Percentiles rank a stretch among this genome's conserved stretches.
Evolutionary conservation across 164 flowering plant species (phyloP).

Genomic region (Echeveria elegans): DNA sequence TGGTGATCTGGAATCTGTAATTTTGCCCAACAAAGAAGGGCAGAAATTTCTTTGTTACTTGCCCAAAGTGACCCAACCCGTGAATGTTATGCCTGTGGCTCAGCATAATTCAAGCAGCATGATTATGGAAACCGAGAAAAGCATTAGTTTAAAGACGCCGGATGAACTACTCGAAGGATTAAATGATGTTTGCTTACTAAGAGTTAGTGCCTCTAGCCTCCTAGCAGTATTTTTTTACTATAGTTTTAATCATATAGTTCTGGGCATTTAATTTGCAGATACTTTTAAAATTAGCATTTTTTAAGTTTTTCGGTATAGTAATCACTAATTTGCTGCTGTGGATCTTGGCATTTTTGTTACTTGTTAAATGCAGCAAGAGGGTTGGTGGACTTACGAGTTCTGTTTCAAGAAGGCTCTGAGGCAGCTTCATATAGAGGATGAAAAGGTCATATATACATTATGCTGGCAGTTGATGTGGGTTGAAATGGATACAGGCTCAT

Average conservation of each 20-base stretch:
- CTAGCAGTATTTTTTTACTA: neutral
- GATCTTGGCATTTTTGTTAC: slow-evolving; percentile 5
- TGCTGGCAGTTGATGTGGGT: neutral
- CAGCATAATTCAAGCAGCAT: slow-evolving; percentile 61
- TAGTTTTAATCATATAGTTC: neutral
- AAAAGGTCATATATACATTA: slow-evolving; percentile 39
- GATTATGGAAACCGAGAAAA: slow-evolving; percentile 71
- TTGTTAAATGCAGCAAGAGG: slow-evolving; percentile 77
- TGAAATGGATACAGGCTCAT: neutral
- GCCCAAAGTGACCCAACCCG: slow-evolving; percentile 70
- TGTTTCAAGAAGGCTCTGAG: slow-evolving; percentile 65
- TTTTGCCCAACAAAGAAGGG: slow-evolving; percentile 63
- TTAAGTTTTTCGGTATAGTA: too few species aligned
- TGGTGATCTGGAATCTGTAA: slow-evolving; percentile 70
- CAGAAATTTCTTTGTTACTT: slow-evolving; percentile 60
- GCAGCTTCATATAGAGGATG: slow-evolving; percentile 80
- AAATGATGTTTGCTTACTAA: slow-evolving; percentile 59
- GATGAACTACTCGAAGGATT: slow-evolving; percentile 84
- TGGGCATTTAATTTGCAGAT: too few species aligned
- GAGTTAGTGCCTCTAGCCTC: slow-evolving; percentile 34
- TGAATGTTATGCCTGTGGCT: slow-evolving; percentile 29
- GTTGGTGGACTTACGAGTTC: slow-evolving; percentile 98
- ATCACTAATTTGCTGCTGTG: neutral
- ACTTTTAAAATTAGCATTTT: too few species aligned
- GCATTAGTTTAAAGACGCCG: slow-evolving; percentile 66